phyloP scores from a whole-genome alignment of 2,329 filamentous ascomycete species.

The Cladobotryum protrusum region DNA sequence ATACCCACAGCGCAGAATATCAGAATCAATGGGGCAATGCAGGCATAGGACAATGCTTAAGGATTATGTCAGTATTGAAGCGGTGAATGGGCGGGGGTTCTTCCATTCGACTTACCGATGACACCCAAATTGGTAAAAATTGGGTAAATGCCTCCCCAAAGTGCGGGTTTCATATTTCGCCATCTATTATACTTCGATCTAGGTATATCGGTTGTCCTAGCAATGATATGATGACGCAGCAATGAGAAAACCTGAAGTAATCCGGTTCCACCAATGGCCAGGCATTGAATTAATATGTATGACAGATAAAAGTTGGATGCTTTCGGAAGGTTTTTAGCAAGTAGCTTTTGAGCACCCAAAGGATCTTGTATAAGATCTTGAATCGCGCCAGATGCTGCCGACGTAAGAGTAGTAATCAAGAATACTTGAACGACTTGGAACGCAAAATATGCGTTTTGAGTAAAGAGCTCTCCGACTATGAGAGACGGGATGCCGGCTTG shows the following conservation, averaged over 20 bases:
- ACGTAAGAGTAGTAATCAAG: slow-evolving; percentile 75
- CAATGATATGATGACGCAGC: slow-evolving; percentile 49
- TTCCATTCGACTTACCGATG: slow-evolving; percentile 52
- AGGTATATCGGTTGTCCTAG: slow-evolving; percentile 70
- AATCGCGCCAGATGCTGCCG: slow-evolving; percentile 67
- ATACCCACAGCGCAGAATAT: slow-evolving; percentile 76
- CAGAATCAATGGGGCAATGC: slow-evolving; percentile 79
- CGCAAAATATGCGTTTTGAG: slow-evolving; percentile 84
- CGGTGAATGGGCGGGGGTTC: no score
- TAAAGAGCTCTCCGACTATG: slow-evolving; percentile 77
- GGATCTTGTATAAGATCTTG: slow-evolving; percentile 59
- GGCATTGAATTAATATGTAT: slow-evolving; percentile 88
- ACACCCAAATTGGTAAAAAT: slow-evolving; percentile 76
- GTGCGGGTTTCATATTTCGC: slow-evolving; percentile 64
- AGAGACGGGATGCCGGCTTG: slow-evolving; percentile 72
- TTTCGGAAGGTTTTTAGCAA: slow-evolving; percentile 70
- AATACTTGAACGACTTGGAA: slow-evolving; percentile 93
- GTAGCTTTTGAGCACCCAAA: slow-evolving; percentile 51
- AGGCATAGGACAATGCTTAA: slow-evolving; percentile 73
- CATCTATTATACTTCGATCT: slow-evolving; percentile 74
- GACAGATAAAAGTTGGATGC: slow-evolving; percentile 91
- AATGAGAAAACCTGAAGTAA: slow-evolving; percentile 68
- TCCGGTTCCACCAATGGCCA: slow-evolving; percentile 69
- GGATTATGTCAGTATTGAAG: background rate
- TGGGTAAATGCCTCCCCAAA: slow-evolving; percentile 79